Conservation (phyloP, 805 yeast species). For the Cephaloascus albidus region DNA sequence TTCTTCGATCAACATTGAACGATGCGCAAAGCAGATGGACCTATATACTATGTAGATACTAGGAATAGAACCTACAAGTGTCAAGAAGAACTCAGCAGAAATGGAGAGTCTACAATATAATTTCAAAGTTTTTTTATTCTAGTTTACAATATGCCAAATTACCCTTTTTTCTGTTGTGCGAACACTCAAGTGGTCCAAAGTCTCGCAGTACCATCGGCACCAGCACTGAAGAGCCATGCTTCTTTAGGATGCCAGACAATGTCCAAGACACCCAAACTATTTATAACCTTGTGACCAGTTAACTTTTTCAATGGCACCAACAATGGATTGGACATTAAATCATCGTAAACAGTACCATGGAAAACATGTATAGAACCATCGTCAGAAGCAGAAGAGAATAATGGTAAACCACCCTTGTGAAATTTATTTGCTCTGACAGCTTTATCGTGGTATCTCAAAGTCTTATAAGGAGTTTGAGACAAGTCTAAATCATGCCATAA, state of each 20-base stretch:
- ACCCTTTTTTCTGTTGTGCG: too few species aligned
- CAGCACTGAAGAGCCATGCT: conserved; percentile 96
- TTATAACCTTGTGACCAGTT: conserved; percentile 76
- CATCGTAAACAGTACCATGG: conserved; percentile 96
- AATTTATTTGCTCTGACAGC: conserved; percentile 85
- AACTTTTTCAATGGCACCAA: conserved; percentile 93
- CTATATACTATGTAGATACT: too few species aligned
- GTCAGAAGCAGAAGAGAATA: conserved; percentile 91
- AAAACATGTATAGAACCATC: conserved; percentile 90
- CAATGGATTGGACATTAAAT: conserved; percentile 88
- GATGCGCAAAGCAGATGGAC: too few species aligned
- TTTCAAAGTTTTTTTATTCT: too few species aligned
- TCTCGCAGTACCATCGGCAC: conserved; percentile 94
- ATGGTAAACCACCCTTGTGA: conserved; percentile 79
- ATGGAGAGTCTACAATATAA: too few species aligned
- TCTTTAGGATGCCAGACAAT: conserved; percentile 95
- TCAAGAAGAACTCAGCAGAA: too few species aligned
- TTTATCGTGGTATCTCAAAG: conserved; percentile 86
- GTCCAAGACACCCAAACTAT: conserved; percentile 79
- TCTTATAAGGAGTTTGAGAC: conserved; percentile 84
- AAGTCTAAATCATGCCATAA: conserved; percentile 97
- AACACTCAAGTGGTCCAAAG: conserved; percentile 76
- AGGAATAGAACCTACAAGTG: too few species aligned
- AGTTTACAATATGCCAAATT: too few species aligned
- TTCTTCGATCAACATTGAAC: too few species aligned